Evolutionary conservation across 2,329 filamentous ascomycete genomes (phyloP), one percentile per base, ranked within the genome.

Genomic region (Teratosphaeria gauchensis): DNA sequence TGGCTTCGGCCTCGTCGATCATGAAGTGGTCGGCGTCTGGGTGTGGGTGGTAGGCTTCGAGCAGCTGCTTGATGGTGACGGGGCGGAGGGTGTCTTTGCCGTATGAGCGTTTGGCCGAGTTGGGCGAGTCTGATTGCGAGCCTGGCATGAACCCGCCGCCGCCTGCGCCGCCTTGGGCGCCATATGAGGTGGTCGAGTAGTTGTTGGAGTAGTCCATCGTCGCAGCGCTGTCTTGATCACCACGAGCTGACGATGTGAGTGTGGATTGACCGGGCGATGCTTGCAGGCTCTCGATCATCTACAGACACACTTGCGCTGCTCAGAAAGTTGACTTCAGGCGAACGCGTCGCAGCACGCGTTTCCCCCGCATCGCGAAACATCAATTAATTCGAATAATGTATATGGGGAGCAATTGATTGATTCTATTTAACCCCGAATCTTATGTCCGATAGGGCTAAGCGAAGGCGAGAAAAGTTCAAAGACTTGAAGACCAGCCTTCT

Each of bases 31-130:
- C 86, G 58, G 85, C 84, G 60, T 86, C 84, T 1, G 85, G 84
- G 72, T 88, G 87, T 46, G 86, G 83, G 75, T 90, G 87, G 63
- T 88, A 82, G 63, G 90, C 89, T 63, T 95, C 90, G 70, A 92
- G 79, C 59, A 96, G 83, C 76, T 99, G 94, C 75, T 96, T 96
- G 76, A 97, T 90, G 11, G 94, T 99, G 53, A 96, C 89, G 0
- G 94, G 92, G 52, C 94, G 88, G 56, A 99, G 82, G 21, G 90
- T 92, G 68, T 96, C 90, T 74, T 95, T 89, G 66, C 82, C 81
- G 72, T 88, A 88, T 61, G 78, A 77, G 73, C 64, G 74, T 74
- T 69, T 74, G 68, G 60, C 74, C 78, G 74, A 74, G 14, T 58
- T 57, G 46, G 62, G 59, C 56, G 62, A 63, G 58, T 68, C 81